These are phyloP conservation scores for Coemansia erecta DNA, from an alignment of 192 early-diverging fungal genomes.

Conservation along the genomic window DNA sequence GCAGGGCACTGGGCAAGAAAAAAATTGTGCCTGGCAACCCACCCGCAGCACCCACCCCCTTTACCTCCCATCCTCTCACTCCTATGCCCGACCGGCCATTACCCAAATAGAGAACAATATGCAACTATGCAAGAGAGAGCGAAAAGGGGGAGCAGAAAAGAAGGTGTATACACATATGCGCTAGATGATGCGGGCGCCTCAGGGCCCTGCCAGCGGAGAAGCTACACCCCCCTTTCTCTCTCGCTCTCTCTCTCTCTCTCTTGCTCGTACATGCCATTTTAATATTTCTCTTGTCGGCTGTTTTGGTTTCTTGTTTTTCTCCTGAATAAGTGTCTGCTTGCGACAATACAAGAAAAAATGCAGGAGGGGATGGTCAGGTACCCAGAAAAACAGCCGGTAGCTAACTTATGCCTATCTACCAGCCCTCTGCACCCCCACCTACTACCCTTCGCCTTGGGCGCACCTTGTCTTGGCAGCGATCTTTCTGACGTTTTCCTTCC, in stretches of 20 bases:
- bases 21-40: not conserved
- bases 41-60: not conserved
- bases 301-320: conserved; percentile 1
- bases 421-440: too few species aligned
- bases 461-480: too few species aligned
- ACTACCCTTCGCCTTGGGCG: too few species aligned
- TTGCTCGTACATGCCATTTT: conserved; percentile 1
- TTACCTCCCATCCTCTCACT: not conserved
- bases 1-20: too few species aligned
- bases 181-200: conserved; percentile 1
- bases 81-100: not conserved
- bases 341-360: too few species aligned
- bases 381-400: too few species aligned
- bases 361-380: too few species aligned
- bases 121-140: not conserved
- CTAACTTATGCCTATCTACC: too few species aligned
- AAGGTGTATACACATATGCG: not conserved
- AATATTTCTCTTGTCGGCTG: conserved; percentile 10
- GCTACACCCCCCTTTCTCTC: not conserved
- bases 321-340: not conserved
- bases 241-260: too few species aligned
- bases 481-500: too few species aligned
- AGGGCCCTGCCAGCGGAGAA: too few species aligned
- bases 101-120: not conserved
- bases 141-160: not conserved